phyloP scores from a whole-genome alignment of 2,329 filamentous ascomycete species.

The Ceratocystis cubensis region DNA sequence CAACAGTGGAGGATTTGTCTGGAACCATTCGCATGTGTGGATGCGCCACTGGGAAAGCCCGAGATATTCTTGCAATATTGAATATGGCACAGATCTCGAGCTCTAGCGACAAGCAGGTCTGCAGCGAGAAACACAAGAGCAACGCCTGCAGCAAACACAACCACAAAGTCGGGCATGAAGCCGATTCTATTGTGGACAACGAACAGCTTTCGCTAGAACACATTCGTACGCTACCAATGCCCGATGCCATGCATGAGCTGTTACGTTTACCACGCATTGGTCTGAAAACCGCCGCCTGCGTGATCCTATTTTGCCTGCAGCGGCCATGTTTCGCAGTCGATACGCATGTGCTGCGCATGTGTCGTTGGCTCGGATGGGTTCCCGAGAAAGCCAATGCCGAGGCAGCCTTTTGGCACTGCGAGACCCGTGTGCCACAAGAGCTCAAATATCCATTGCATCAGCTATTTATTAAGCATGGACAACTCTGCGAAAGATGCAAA shows the following conservation, averaged over 20 bases:
- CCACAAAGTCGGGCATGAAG: constrained; percentile 34
- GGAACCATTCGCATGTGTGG: constrained; percentile 60
- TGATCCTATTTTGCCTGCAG: constrained; percentile 43
- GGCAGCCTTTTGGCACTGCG: constrained; percentile 41
- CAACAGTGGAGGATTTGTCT: constrained; percentile 48
- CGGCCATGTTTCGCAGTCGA: constrained; percentile 45
- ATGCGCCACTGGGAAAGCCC: constrained; percentile 56
- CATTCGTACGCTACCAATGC: constrained; percentile 34
- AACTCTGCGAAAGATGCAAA: constrained; percentile 35
- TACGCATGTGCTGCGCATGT: constrained; percentile 43
- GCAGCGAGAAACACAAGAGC: background rate
- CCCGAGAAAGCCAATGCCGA: constrained; percentile 38
- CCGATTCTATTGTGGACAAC: constrained; percentile 21
- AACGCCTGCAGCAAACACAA: background rate
- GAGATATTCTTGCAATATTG: constrained; percentile 60
- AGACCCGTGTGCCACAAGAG: constrained; percentile 38
- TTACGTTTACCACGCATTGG: constrained; percentile 41
- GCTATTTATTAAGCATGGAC: constrained; percentile 42
- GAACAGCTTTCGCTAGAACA: constrained; percentile 40
- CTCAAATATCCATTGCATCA: constrained; percentile 45
- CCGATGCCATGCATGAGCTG: constrained; percentile 40
- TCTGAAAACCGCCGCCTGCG: constrained; percentile 45
- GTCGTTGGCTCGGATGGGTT: constrained; percentile 42
- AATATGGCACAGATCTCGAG: constrained; percentile 54
- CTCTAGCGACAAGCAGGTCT: background rate